These are phyloP conservation scores for Phaeosphaeria sp. DNA, from an alignment of 2,329 filamentous ascomycete species.

Conservation along the genomic window DNA sequence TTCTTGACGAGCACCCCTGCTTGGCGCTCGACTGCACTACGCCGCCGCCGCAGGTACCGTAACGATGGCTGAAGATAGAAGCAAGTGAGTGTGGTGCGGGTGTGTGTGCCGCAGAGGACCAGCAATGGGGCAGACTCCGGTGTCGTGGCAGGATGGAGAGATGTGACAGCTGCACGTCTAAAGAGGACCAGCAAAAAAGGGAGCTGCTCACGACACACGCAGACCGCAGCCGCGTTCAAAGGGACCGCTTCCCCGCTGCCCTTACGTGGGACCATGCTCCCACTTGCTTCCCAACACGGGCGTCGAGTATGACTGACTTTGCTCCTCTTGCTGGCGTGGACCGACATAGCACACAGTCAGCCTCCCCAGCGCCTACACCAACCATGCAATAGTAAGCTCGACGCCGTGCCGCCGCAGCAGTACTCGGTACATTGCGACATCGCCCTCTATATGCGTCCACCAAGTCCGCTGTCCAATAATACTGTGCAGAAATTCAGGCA, in stretches of 20 bases:
- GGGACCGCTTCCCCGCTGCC: background rate
- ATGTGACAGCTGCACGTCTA: background rate
- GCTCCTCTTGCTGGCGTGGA: background rate
- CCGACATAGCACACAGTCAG: background rate
- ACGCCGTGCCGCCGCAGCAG: background rate
- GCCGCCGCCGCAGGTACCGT: slow-evolving; percentile 6
- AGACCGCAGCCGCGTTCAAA: background rate
- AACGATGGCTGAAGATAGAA: slow-evolving; percentile 2
- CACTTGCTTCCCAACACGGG: background rate
- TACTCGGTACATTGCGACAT: no score
- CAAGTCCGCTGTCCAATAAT: no score
- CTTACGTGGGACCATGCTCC: background rate
- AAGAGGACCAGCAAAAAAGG: background rate
- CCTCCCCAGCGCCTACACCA: background rate
- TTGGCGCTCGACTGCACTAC: slow-evolving; percentile 9
- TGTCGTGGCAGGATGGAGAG: background rate
- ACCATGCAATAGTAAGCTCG: background rate
- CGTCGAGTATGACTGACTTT: background rate
- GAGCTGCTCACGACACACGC: background rate
- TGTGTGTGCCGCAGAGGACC: background rate
- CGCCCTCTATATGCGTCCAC: no score
- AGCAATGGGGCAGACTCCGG: slow-evolving; percentile 1
- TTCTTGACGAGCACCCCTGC: slow-evolving; percentile 10
- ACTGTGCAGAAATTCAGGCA: slow-evolving; percentile 1
- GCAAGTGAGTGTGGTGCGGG: background rate